Base-by-base conservation (phyloP, 768 basidiomycete species). In the Mrakia gelida region DNA sequence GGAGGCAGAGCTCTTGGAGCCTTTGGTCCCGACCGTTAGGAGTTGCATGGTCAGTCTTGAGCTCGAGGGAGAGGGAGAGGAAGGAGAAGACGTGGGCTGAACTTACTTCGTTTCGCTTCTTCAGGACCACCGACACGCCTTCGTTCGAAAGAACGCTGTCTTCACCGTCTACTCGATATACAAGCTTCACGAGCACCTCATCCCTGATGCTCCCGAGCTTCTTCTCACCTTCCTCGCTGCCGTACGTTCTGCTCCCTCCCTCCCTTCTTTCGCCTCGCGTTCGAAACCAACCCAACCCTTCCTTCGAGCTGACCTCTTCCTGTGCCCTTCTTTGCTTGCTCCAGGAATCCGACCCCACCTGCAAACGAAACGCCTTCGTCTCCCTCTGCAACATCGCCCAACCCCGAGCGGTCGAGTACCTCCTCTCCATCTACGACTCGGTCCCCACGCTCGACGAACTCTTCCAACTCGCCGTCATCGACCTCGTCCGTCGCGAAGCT, bases 121-220 rank as follows among this genome's bases (percentile, higher is more conserved):
- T 4, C 75, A 87, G 86, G 95, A 99, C 86, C 96, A 98, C 85
- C 90, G 96, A 72, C 97, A 98, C 85, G 93, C 93, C 2, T 99
- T 95, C 84, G 97, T 98, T 75, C 91, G 97, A 82, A 98, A 98
- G 87, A 96, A 98, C 83, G 97, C 97, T 38, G 95, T 98, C 52
- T 97, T 99, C 84, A 94, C 97, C 43, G 88, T 97, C 62, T 95
- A 92, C 84, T 90, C 94, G 75, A 96, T 98, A 85, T 95, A 94
- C 85, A 92, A 93, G 84, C 90, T 92, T 85, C 94, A 94, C 82
- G 95, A 98, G 83, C 88, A 93, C 84, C 91, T 99, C 82, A 93
- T 98, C 71, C 95, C 95, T 13, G 95, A 99, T 83, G 96, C 93
- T 0, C 92, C 97, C 2, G 96, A 98, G 84, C 89, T 98, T 83